phyloP scores from a whole-genome alignment of 78 protist genomes.

The Corallochytrium limacisporum region DNA sequence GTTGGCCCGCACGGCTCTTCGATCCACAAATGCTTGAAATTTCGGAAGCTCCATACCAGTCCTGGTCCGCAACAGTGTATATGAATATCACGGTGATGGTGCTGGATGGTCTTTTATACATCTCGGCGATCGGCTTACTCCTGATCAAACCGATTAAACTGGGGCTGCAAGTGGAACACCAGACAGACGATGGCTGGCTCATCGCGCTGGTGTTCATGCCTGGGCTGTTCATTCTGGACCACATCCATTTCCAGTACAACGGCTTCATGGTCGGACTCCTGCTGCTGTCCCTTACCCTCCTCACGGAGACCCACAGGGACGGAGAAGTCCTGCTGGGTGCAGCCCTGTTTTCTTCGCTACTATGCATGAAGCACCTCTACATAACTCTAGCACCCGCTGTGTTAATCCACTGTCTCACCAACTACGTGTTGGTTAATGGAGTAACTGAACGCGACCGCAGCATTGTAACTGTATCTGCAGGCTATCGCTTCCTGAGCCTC shows the following conservation, averaged over 20 bases:
- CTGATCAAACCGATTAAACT: too few species aligned
- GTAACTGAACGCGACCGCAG: not conserved
- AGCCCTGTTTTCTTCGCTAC: slow-evolving; percentile 38
- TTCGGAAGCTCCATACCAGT: too few species aligned
- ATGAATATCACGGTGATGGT: too few species aligned
- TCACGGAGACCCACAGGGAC: not conserved
- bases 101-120: too few species aligned
- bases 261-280: slow-evolving; percentile 62
- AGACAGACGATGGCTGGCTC: too few species aligned
- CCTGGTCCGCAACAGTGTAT: too few species aligned
- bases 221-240: slow-evolving; percentile 67
- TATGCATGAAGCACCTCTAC: slow-evolving; percentile 75
- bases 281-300: slow-evolving; percentile 16
- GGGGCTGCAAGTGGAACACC: too few species aligned
- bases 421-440: slow-evolving; percentile 19
- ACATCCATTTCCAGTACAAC: slow-evolving; percentile 51
- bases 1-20: slow-evolving; percentile 32
- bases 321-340: slow-evolving; percentile 7
- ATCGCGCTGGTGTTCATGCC: not conserved
- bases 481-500: slow-evolving; percentile 14
- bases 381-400: slow-evolving; percentile 69
- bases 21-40: slow-evolving; percentile 56
- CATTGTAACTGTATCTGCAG: not conserved
- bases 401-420: slow-evolving; percentile 37
- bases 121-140: too few species aligned